Percentiles rank a stretch among this genome's conserved stretches.
Evolutionary conservation across 495 filamentous ascomycete species (phyloP).

Genomic region (Neurospora terricola): DNA sequence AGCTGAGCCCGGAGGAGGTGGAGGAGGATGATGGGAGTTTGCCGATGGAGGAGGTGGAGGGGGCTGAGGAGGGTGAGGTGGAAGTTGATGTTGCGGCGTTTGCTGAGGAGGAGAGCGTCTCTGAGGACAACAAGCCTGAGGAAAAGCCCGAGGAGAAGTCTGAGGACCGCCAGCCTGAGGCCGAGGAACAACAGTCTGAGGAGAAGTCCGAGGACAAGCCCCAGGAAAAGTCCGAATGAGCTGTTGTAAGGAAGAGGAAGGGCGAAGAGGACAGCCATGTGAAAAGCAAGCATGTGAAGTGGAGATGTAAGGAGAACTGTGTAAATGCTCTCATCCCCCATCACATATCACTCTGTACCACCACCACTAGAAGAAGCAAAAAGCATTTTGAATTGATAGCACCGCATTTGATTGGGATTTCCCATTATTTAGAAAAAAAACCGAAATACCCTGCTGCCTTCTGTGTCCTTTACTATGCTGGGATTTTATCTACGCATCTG

Average conservation of each 20-base stretch:
- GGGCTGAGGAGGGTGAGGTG: neutral
- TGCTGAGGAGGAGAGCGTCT: neutral
- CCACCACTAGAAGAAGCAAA: neutral
- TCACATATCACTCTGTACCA: neutral
- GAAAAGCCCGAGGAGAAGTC: neutral
- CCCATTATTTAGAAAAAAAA: neutral
- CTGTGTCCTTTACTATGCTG: neutral
- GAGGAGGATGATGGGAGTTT: neutral
- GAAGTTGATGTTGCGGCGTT: neutral
- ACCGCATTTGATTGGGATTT: neutral
- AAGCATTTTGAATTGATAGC: neutral
- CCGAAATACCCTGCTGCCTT: neutral
- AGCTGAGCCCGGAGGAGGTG: neutral
- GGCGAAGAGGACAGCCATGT: neutral
- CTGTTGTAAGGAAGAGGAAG: neutral
- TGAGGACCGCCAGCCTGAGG: neutral
- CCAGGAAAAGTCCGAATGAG: neutral
- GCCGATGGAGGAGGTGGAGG: neutral
- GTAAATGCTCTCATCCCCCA: neutral
- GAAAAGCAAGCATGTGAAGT: neutral
- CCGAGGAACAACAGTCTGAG: neutral
- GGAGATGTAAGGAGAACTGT: neutral
- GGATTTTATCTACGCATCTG: neutral
- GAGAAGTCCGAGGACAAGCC: neutral
- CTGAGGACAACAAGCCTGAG: neutral